Evolutionary conservation across 192 early-diverging fungal species (phyloP), one percentile per base, ranked within the genome.

Genomic region (Backusella luteola): DNA sequence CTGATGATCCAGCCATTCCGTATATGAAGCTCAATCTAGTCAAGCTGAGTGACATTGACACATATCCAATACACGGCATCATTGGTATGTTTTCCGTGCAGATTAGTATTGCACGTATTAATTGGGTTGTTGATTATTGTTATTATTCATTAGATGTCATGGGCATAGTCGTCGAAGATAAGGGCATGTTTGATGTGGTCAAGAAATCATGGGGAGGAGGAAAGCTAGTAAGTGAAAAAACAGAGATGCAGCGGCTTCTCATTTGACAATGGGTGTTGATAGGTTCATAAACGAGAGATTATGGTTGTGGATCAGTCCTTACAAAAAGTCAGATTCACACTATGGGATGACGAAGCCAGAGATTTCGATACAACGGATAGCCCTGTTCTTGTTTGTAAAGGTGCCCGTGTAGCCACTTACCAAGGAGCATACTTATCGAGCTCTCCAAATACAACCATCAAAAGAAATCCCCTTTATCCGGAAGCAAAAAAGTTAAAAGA

Each of bases 321-420:
- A 6, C 93, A 88, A 66, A 83, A 87, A 46, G 91, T 96, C n/a
- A 88, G 91, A 1, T 49, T 93, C 29, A 97, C 96, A 9, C 83
- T 99, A 38, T 99, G 96, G 96, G 96, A 93, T 72, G 38, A 84
- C 12, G 87, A 92, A 26, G 96, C 96, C 6, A 88, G 92, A 76
- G 84, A 75, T 1, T 96, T 93, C 74, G 77, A 84, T 12, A 74
- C 78, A 29, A 70, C 68, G 0, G 78, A 81, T 26, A 69, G 75
- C 19, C 84, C 93, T 14, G 88, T 99, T 7, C 77, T 97, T 73
- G 92, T 92, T 12, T 88, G 94, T 68, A 98, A 98, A 84, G 94
- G 93, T 14, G 88, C 85, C 17, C 89, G 91, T 53, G 91, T 99
- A 70, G 87, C 87, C 72, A 96, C 98, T 73, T 99, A 91, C 87